Evolutionary conservation across 495 filamentous ascomycete genomes (phyloP), one percentile per base, ranked within the genome.

Genomic region (Daldinia decipiens): DNA sequence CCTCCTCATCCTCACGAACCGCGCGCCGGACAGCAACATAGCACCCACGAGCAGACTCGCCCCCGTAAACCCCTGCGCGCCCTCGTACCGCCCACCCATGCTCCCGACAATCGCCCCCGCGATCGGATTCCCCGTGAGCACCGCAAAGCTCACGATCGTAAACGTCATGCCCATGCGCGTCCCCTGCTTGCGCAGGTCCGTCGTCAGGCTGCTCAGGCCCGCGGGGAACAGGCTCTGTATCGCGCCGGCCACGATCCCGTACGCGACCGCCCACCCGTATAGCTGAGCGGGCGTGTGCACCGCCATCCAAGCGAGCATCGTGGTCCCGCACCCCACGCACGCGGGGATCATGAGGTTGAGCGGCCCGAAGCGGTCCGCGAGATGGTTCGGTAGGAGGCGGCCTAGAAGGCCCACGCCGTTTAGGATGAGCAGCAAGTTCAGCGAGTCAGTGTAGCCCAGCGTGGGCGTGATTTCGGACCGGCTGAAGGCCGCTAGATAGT

Each of bases 161-260:
- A 95, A 90, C 27, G 90, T 85, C 91, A 95, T 94, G 5, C 92
- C 93, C 84, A 93, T 89, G 13, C 92, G 83, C 58, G 88, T 86
- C 0, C 93, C 91, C 21, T 85, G 82, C 76, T 92, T 93, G 29
- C 85, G 84, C 72, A 89, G 65, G 71, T 95, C 89, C 2, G 67
- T 91, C 66, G 67, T 88, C 83, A 75, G 83, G 79, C 31, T 89
- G 82, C 78, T 89, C 87, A 74, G 88, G 39, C 50, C 87, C 76
- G 83, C 91, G 77, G 78, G 93, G 65, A 88, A 89, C 52, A 92
- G 78, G 6, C 86, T 87, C 80, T 94, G 91, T 58, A 96, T 87
- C 1, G 86, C 88, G 0, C 88, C 89, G 0, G 84, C 88, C 9
- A 82, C 83, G 34, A 90, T 78, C 0, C 92, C 92, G 73, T 94